phyloP scores from a whole-genome alignment of 345 rosid species.

The Populus alba region DNA sequence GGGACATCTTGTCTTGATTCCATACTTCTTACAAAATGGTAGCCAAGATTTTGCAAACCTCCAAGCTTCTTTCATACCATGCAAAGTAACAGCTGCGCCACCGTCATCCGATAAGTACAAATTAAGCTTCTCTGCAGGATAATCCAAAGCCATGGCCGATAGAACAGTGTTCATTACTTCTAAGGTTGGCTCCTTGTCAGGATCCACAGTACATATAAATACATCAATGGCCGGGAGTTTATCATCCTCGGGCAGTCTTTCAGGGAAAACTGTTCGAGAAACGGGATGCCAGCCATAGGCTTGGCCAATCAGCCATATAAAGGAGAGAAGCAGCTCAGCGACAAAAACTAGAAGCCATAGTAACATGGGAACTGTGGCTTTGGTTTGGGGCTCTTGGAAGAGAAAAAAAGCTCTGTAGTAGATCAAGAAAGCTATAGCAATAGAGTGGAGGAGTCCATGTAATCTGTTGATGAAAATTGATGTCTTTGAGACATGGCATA shows the following conservation, averaged over 20 bases:
- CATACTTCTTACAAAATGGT: conserved; percentile 42
- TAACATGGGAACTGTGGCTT: neutral
- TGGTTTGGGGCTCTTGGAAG: conserved; percentile 6
- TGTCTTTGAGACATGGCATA: conserved; percentile 12
- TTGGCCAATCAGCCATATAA: conserved; percentile 32
- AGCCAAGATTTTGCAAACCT: conserved; percentile 44
- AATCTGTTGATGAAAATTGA: conserved; percentile 29
- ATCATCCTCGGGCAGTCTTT: conserved; percentile 25
- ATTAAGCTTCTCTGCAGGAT: conserved; percentile 44
- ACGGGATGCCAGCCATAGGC: conserved; percentile 34
- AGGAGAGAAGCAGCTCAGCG: conserved; percentile 15
- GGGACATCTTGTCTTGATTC: conserved; percentile 25
- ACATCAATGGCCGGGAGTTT: conserved; percentile 45
- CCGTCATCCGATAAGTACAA: conserved; percentile 52
- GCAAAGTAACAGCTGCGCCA: conserved; percentile 37
- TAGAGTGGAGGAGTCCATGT: conserved; percentile 24
- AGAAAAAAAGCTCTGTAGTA: conserved; percentile 35
- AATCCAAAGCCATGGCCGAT: conserved; percentile 46
- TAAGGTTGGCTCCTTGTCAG: conserved; percentile 42
- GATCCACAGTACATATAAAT: conserved; percentile 48
- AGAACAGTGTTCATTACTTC: conserved; percentile 45
- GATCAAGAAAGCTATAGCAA: conserved; percentile 32
- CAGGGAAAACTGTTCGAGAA: conserved; percentile 33
- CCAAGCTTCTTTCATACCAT: conserved; percentile 34
- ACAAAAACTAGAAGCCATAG: conserved; percentile 34